phyloP scores from a whole-genome alignment of 129 eudicot species.

The Kitagawia praeruptora region DNA sequence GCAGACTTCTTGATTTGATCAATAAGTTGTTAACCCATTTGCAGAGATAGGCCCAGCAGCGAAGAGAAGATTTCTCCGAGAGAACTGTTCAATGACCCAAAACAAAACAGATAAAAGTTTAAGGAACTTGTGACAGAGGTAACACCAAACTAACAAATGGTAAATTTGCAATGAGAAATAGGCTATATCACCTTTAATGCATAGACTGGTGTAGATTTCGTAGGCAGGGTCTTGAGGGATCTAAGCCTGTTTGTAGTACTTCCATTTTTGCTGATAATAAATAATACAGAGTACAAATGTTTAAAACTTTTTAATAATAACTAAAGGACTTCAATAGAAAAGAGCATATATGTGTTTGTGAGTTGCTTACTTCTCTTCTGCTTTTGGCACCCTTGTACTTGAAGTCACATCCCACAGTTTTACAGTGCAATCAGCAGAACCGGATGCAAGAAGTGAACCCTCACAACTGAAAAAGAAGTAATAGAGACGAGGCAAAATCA shows the following conservation, averaged over 20 bases:
- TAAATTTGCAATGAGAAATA: background rate
- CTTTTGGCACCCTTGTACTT: conserved; percentile 52
- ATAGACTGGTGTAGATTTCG: conserved; percentile 93
- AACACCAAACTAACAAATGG: background rate
- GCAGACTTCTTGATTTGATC: background rate
- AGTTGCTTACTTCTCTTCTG: conserved; percentile 62
- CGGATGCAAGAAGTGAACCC: conserved; percentile 99
- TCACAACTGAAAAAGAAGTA: conserved; percentile 57
- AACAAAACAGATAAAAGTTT: background rate
- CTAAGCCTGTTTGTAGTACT: conserved; percentile 72
- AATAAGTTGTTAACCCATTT: conserved; percentile 8
- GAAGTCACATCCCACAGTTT: conserved; percentile 90
- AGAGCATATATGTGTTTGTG: background rate
- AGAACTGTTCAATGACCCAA: conserved; percentile 42
- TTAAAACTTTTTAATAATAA: conserved; percentile 2
- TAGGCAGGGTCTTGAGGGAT: conserved; percentile 82
- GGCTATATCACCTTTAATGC: conserved; percentile 45
- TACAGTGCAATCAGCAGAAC: conserved; percentile 98
- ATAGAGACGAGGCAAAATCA: background rate
- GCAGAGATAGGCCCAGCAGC: conserved; percentile 85
- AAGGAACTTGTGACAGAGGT: background rate
- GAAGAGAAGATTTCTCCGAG: conserved; percentile 86
- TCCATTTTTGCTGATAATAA: conserved; percentile 53
- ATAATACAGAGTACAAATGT: background rate
- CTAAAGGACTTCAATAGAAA: background rate